phyloP scores from a whole-genome alignment of 2,329 filamentous ascomycete genomes.

The Xylaria hypoxylon region DNA sequence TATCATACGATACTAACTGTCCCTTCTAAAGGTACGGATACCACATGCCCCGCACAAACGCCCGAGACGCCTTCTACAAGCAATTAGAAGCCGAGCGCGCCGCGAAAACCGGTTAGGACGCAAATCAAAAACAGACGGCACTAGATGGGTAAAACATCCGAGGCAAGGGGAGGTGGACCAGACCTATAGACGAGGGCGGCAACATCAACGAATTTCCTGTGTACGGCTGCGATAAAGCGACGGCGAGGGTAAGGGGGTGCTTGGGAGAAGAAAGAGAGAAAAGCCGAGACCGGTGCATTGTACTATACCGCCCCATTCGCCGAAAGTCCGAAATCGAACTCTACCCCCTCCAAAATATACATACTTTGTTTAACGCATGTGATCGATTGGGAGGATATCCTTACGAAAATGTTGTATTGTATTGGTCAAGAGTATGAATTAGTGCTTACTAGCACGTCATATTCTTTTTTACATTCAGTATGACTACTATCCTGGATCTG shows the following conservation, averaged over 20 bases:
- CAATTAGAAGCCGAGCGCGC: constrained; percentile 69
- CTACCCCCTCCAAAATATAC: constrained; percentile 19
- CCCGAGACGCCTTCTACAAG: constrained; percentile 69
- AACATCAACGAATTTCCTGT: constrained; percentile 27
- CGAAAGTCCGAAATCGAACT: constrained; percentile 41
- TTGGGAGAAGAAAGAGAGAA: constrained; percentile 27
- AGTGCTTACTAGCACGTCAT: background rate
- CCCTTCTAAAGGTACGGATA: constrained; percentile 66
- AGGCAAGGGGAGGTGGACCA: constrained; percentile 8
- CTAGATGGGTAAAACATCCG: background rate
- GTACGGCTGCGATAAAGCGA: constrained; percentile 38
- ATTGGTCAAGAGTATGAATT: background rate
- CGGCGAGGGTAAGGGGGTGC: constrained; percentile 32
- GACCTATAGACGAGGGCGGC: constrained; percentile 39
- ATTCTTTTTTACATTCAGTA: background rate
- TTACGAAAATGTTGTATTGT: background rate
- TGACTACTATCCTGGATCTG: background rate
- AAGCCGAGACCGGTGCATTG: constrained; percentile 40
- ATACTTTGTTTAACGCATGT: constrained; percentile 8
- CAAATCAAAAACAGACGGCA: constrained; percentile 4
- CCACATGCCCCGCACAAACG: constrained; percentile 70
- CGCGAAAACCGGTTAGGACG: constrained; percentile 46
- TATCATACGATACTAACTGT: constrained; percentile 33
- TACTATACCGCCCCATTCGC: constrained; percentile 43
- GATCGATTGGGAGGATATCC: background rate